Evolutionary conservation across 78 protist genomes (phyloP).

Genomic region (Tieghemostelium lacteum): DNA sequence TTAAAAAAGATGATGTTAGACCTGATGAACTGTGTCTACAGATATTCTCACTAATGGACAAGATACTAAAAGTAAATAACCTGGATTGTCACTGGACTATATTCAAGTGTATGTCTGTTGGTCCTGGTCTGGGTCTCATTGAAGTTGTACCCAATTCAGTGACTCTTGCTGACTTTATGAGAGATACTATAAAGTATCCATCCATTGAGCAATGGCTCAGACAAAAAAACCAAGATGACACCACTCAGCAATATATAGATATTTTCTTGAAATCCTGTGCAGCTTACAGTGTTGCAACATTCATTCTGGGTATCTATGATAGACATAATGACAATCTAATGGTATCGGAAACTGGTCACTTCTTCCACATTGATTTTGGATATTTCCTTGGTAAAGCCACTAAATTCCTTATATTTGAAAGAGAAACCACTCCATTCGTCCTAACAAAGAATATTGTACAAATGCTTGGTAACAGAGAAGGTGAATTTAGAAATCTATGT

Average conservation of each 20-base stretch:
- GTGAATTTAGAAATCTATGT: slow-evolving; percentile 42
- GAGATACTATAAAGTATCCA: slow-evolving; percentile 23
- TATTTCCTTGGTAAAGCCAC: slow-evolving; percentile 68
- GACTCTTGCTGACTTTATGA: slow-evolving; percentile 88
- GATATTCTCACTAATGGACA: slow-evolving; percentile 90
- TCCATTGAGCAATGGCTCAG: slow-evolving; percentile 85
- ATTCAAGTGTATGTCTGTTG: slow-evolving; percentile 85
- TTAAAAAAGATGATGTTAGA: slow-evolving; percentile 96
- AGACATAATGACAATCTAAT: slow-evolving; percentile 98
- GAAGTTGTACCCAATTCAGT: slow-evolving; percentile 92
- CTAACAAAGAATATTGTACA: slow-evolving; percentile 59
- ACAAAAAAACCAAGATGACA: slow-evolving; percentile 30
- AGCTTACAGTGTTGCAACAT: slow-evolving; percentile 97
- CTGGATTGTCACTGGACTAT: slow-evolving; percentile 87
- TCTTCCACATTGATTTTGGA: slow-evolving; percentile 78
- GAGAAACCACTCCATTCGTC: slow-evolving; percentile 69
- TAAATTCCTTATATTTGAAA: slow-evolving; percentile 50
- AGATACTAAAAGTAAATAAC: slow-evolving; percentile 82
- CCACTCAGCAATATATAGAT: slow-evolving; percentile 20
- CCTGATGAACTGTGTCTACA: slow-evolving; percentile 97
- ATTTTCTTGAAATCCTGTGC: slow-evolving; percentile 87
- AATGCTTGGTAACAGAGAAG: slow-evolving; percentile 37
- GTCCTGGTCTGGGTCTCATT: slow-evolving; percentile 90
- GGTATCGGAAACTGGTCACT: slow-evolving; percentile 87
- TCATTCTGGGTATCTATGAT: slow-evolving; percentile 97